phyloP scores from a whole-genome alignment of 208 protist genomes.

The Wallacemonas sp. region DNA sequence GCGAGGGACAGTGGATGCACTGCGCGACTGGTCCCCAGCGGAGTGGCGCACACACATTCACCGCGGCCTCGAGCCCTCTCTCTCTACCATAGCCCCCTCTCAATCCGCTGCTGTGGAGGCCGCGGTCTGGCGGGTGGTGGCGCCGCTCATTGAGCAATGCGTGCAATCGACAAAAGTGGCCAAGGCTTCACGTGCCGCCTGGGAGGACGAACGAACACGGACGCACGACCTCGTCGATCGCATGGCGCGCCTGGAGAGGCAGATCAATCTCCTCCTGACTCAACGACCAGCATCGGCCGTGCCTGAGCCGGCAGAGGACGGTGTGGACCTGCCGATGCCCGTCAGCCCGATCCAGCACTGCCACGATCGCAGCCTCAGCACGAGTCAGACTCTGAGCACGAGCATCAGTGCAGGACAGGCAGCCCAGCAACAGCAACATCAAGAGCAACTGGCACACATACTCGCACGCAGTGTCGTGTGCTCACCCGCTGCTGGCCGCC shows the following conservation, averaged over 20 bases:
- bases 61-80: too few relatives aligned
- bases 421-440: neutral
- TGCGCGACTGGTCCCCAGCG: too few relatives aligned
- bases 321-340: neutral
- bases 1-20: neutral
- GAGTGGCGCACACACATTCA: neutral
- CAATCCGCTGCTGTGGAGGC: too few relatives aligned
- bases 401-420: too few relatives aligned
- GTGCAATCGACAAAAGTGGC: neutral
- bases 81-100: too few relatives aligned
- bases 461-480: conserved; percentile 4
- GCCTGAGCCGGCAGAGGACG: too few relatives aligned
- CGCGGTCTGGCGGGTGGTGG: neutral
- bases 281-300: too few relatives aligned
- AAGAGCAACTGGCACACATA: neutral
- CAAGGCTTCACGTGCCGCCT: neutral
- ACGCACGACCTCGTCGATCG: neutral
- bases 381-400: conserved; percentile 5
- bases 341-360: neutral
- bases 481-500: too few relatives aligned
- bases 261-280: neutral
- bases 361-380: conserved; percentile 6
- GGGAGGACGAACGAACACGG: neutral
- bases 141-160: neutral
- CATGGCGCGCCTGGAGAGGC: neutral